Conservation (phyloP, 805 yeast genomes). For the Kockiozyma suomiensis region DNA sequence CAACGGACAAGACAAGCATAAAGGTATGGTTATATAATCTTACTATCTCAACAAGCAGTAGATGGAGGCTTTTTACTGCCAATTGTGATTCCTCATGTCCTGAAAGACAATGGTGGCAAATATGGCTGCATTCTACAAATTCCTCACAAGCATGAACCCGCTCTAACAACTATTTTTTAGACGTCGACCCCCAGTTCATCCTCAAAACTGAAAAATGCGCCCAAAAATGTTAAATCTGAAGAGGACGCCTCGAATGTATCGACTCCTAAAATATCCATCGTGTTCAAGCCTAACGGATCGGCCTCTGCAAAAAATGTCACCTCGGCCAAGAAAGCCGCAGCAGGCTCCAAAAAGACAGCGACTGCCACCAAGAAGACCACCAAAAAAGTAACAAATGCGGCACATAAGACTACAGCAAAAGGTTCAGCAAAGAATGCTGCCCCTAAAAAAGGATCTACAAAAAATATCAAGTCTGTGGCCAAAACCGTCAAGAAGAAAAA, state of each 20-base stretch:
- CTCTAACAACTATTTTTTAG: slow-evolving; percentile 1
- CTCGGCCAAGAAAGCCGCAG: slow-evolving; percentile 7
- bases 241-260: background rate
- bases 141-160: background rate
- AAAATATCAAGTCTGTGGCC: background rate
- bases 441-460: slow-evolving; percentile 9
- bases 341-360: slow-evolving; percentile 6
- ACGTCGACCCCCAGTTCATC: background rate
- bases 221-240: background rate
- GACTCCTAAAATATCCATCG: slow-evolving; percentile 14
- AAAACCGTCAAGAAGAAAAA: background rate
- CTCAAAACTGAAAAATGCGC: background rate
- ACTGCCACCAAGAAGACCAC: slow-evolving; percentile 1
- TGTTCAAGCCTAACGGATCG: slow-evolving; percentile 12
- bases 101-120: background rate
- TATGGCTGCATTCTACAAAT: background rate
- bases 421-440: slow-evolving; percentile 1
- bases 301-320: background rate
- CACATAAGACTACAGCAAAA: background rate
- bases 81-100: background rate
- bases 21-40: background rate
- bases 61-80: background rate
- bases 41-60: no score
- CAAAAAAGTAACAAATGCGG: slow-evolving; percentile 3
- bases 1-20: background rate